Percentiles rank a stretch among this genome's conserved stretches.
Conservation (phyloP, 1,139 yeast species). For the Saccharomyces pastorianus region DNA sequence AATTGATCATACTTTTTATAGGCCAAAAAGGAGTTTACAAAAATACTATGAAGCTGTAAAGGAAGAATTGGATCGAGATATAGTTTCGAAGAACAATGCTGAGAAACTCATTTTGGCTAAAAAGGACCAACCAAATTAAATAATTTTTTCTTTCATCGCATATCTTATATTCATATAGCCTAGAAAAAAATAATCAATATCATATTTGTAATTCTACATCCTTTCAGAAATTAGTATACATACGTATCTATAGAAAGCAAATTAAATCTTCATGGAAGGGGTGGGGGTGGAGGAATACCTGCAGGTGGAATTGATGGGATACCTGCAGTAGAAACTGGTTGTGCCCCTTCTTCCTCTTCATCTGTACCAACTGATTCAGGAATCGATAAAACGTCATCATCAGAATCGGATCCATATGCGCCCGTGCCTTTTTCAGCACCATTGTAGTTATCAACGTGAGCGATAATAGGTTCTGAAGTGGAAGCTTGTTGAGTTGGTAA, state of each 20-base stretch:
- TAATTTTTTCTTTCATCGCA: not conserved
- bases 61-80: constrained; percentile 23
- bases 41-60: constrained; percentile 29
- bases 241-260: not conserved
- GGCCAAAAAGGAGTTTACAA: constrained; percentile 44
- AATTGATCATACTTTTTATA: constrained; percentile 73
- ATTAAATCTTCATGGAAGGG: constrained; percentile 15
- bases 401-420: constrained; percentile 12
- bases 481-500: constrained; percentile 12
- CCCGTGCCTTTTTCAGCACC: not conserved
- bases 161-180: not conserved
- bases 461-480: not conserved
- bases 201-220: not conserved
- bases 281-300: constrained; percentile 30
- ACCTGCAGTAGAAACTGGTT: constrained; percentile 11
- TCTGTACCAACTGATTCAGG: constrained; percentile 34
- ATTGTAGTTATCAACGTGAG: constrained; percentile 1
- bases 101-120: not conserved
- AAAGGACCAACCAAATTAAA: not conserved
- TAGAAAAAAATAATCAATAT: not conserved
- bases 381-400: constrained; percentile 31
- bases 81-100: constrained; percentile 2
- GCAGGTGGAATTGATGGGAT: constrained; percentile 13
- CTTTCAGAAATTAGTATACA: not conserved
- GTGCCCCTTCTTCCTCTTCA: constrained; percentile 15